Base-by-base conservation (phyloP, 1,139 yeast species). In the Hanseniaspora gamundiae region DNA sequence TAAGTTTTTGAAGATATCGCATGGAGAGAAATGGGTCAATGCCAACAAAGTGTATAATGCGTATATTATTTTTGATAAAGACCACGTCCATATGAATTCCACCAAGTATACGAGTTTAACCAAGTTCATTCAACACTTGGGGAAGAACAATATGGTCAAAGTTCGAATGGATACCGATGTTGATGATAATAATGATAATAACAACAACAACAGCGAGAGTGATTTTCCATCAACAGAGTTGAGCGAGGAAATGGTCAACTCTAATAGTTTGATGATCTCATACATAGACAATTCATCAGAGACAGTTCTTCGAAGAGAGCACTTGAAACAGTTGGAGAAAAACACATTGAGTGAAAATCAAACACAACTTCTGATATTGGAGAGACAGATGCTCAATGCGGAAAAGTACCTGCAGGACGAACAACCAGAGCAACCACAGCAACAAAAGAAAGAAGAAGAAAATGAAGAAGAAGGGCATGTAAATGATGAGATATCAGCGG, bases 31-130 rank as follows among this genome's bases (percentile, higher is more conserved):
- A 59, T 65, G 67, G 47, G 73, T 88, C 42, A 80, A 78, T 49
- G 93, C 91, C 9, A 91, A 93, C 62, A 73, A 77, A 56, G 86
- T 86, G 57, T 91, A 91, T 64, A 95, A 88, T 55, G 96, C 88
- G 59, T 83, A 82, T 56, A 41, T 44, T 8, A 81, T 83, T 44
- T 74, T 74, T 50, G 85, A 87, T 57, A 75, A 76, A 55, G 76
- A 84, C 46, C 97, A 91, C 60, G 68, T 87, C 4, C 98, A 88
- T 59, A 77, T 91, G 81, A 87, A 86, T 57, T 79, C 96, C 2
- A 91, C 98, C 1, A 69, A 70, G 49, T 91, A 94, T 88, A 60
- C 71, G 2, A 74, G 82, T 4, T 62, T 93, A 36, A 73, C 91
- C 0, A 73, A 75, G 43, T 84, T 88, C 58, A 71, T 86, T n/a